phyloP scores from a whole-genome alignment of 768 basidiomycete genomes.

The Amanita subjunquillea region DNA sequence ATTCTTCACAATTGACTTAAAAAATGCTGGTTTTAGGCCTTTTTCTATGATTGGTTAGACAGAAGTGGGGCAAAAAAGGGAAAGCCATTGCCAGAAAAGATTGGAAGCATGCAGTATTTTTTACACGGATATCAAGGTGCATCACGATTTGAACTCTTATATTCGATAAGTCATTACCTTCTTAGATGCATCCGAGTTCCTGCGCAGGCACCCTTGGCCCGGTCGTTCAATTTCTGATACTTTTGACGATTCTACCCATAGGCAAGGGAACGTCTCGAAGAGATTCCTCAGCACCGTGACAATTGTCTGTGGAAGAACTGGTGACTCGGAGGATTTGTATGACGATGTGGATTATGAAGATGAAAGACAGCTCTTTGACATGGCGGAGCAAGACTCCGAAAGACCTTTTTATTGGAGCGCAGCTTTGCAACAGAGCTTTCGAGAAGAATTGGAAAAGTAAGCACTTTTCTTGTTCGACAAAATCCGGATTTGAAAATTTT shows the following conservation, averaged over 20 bases:
- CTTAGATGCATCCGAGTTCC: conserved; percentile 78
- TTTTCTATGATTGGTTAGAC: conserved; percentile 91
- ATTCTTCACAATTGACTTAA: neutral
- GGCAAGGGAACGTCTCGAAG: conserved; percentile 60
- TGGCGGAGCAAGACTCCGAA: conserved; percentile 42
- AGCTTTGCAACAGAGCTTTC: conserved; percentile 68
- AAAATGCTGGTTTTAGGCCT: conserved; percentile 39
- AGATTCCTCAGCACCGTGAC: conserved; percentile 59
- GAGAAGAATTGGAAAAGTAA: conserved; percentile 84
- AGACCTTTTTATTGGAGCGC: conserved; percentile 79
- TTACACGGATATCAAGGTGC: conserved; percentile 72
- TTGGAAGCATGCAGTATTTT: conserved; percentile 87
- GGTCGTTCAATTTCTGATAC: conserved; percentile 78
- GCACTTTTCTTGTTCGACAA: conserved; percentile 12
- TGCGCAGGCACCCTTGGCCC: conserved; percentile 82
- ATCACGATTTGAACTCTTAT: neutral
- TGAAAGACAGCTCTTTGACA: conserved; percentile 58
- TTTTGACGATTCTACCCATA: conserved; percentile 75
- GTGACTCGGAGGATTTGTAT: conserved; percentile 55
- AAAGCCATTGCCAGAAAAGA: conserved; percentile 76
- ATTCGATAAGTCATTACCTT: neutral
- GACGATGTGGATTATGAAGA: conserved; percentile 73
- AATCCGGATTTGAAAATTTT: conserved; percentile 7
- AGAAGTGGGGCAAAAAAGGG: conserved; percentile 75
- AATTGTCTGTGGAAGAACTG: conserved; percentile 79